Base-by-base conservation (phyloP, 441 rosid genomes). In the Cnidoscolus chayamansa region DNA sequence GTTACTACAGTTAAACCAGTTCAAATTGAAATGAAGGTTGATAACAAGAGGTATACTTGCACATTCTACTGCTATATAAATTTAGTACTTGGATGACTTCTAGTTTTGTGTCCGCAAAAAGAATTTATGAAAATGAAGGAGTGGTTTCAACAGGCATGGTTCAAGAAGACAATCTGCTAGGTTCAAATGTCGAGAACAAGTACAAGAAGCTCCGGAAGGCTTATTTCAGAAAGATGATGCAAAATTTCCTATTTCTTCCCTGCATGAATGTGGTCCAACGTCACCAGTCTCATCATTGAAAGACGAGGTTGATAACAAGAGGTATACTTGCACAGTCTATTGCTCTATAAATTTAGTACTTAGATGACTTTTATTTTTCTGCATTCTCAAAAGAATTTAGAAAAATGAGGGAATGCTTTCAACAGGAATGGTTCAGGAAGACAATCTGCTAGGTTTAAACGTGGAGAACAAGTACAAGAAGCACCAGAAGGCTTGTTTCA, bases 201-300 rank as follows among this genome's bases (percentile, higher is more conserved):
- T 10, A 45, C 70, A 74, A 72, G 78, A 79, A 67, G 70, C 45
- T 40, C 45, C 2, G 3, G 66, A 48, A 40, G 58, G 59, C 11
- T 19, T 16, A 15, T 11, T 53, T 56, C 63, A 63, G 68, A 75
- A 25, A 25, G 47, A 75, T 63, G 53, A 48, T 43, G 65, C 54
- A 48, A 67, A 49, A 61, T 68, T 68, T 76, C 70, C 73, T 67
- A 81, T 81, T 75, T 66, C 85, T 73, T 72, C 76, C 55, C 35
- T 50, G 31, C 17, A 30, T 63, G 76, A 75, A 51, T 15, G 67
- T 54, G 65, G 58, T 15, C 63, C 72, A 40, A 54, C 70, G 43
- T 58, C 73, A 61, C 25, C 72, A 55, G 67, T 66, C 47, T 83
- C 85, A 72, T 74, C 81, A 55, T 31, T 74, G 25, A 25, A 25